A percentile compares a stretch with the other conserved stretches of the same genome.
Evolutionary conservation across 148 eudicot species (phyloP).

Genomic region (Nepenthes mirabilis): DNA sequence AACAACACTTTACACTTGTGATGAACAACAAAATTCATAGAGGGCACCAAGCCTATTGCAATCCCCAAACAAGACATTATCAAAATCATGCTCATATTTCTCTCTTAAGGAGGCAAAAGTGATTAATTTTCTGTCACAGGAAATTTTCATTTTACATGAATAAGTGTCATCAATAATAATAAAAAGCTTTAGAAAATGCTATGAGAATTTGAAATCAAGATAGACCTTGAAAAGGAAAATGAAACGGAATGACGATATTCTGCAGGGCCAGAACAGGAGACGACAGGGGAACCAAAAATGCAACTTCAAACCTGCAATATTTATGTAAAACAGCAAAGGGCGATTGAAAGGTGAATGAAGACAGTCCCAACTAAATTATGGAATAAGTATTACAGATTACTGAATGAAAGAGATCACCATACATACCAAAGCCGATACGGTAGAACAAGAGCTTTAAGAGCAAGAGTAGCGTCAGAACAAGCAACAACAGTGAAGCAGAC

Average conservation of each 20-base stretch:
- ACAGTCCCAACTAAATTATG: neutral
- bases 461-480: conserved; percentile 92
- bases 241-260: conserved; percentile 53
- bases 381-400: neutral
- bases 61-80: too few species aligned
- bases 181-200: too few species aligned
- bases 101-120: too few species aligned
- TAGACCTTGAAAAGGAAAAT: conserved; percentile 37
- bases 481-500: conserved; percentile 80
- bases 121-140: too few species aligned
- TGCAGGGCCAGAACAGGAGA: conserved; percentile 84
- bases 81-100: too few species aligned
- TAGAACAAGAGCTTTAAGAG: conserved; percentile 79
- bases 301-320: conserved; percentile 85
- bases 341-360: conserved; percentile 7
- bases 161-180: too few species aligned
- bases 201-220: conserved; percentile 1
- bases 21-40: too few species aligned
- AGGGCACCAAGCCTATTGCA: too few species aligned
- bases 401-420: neutral
- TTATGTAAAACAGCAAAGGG: conserved; percentile 5
- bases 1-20: too few species aligned
- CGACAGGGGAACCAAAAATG: conserved; percentile 56
- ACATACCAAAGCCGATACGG: conserved; percentile 82
- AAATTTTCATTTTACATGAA: too few species aligned